These are phyloP conservation scores for Melanomma pulvis-pyrius DNA, from an alignment of 495 filamentous ascomycete species.

Conservation along the genomic window DNA sequence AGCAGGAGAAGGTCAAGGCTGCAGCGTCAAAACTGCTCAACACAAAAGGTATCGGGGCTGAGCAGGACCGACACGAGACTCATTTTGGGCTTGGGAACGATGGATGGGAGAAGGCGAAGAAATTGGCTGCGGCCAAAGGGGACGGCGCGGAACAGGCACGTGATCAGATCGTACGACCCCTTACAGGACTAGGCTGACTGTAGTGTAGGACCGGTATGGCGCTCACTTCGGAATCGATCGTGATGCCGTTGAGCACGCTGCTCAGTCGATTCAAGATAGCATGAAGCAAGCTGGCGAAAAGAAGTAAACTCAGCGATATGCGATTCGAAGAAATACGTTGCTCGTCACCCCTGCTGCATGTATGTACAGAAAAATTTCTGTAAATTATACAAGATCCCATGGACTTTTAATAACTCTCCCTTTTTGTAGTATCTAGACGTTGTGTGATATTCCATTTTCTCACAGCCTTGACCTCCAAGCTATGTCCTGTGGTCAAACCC, in stretches of 20 bases:
- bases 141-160: constrained; percentile 22
- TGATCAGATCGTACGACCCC: background rate
- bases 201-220: constrained; percentile 8
- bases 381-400: no score
- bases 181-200: background rate
- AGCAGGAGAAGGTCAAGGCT: constrained; percentile 12
- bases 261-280: background rate
- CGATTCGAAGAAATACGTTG: no score
- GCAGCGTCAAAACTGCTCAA: constrained; percentile 6
- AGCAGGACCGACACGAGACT: constrained; percentile 11
- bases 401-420: no score
- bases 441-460: no score
- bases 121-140: background rate
- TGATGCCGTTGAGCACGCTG: background rate
- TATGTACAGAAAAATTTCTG: no score
- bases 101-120: constrained; percentile 12
- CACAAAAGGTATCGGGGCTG: constrained; percentile 10
- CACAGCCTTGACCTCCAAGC: no score
- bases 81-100: constrained; percentile 24
- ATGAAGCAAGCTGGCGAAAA: background rate
- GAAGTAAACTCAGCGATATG: background rate
- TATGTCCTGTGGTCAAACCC: no score
- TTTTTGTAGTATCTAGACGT: no score
- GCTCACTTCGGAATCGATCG: constrained; percentile 14
- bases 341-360: no score